Conservation (phyloP, 164 flowering plant species). For the Amborella trichopoda region DNA sequence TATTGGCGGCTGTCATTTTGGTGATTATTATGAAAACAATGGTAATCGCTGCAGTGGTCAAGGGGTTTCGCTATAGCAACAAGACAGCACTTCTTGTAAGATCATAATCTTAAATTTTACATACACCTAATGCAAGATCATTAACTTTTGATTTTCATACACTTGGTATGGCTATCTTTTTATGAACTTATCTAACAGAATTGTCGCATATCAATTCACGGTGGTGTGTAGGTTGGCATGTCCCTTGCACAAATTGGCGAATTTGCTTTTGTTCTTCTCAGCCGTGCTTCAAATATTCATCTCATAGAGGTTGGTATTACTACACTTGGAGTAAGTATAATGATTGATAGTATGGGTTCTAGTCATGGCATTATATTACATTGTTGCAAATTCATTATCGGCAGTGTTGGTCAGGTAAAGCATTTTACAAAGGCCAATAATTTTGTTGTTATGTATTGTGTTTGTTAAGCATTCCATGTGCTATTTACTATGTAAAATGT, state of each 20-base stretch:
- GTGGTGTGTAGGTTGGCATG: constrained; percentile 95
- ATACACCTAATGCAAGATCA: too few relatives aligned
- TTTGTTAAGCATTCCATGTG: too few relatives aligned
- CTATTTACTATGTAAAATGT: too few relatives aligned
- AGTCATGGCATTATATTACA: too few relatives aligned
- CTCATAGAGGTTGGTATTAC: constrained; percentile 74
- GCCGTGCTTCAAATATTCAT: constrained; percentile 93
- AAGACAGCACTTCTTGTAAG: constrained; percentile 79
- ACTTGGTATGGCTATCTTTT: background rate
- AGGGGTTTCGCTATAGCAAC: constrained; percentile 81
- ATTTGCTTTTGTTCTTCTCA: constrained; percentile 93
- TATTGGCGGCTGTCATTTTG: constrained; percentile 79
- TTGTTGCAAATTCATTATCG: too few relatives aligned
- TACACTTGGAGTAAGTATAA: too few relatives aligned
- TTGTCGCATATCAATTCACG: too few relatives aligned
- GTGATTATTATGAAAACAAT: constrained; percentile 75
- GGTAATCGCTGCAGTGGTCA: constrained; percentile 58
- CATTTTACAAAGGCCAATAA: too few relatives aligned
- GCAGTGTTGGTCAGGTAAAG: too few relatives aligned
- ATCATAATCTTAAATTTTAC: background rate
- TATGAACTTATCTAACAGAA: too few relatives aligned
- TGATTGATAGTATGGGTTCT: too few relatives aligned
- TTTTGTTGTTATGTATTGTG: too few relatives aligned
- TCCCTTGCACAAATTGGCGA: constrained; percentile 96
- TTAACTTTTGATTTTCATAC: constrained; percentile 1